Base-by-base conservation (phyloP, 768 basidiomycete species). In the Trametes maxima region DNA sequence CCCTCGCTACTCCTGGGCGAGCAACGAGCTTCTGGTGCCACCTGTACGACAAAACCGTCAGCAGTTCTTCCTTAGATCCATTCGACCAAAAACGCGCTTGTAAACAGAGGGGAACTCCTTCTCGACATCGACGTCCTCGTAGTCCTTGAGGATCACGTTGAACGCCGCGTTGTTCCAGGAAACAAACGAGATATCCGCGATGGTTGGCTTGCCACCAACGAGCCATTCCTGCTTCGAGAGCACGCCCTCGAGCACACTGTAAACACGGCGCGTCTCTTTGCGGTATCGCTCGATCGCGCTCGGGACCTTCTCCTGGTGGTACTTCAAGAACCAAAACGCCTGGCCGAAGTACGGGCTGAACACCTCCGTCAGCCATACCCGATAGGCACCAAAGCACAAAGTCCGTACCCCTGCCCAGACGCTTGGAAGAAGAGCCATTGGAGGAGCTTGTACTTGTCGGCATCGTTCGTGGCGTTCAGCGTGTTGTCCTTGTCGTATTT, bases 341-440 rank as follows among this genome's bases (percentile, higher is more conserved):
- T 72, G 70, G 25, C 69, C 70, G 54, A 67, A 72, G 65, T 71
- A 71, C 22, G 70, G 68, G 56, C 70, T 65, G 22, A 4, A 24
- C 14, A 39, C 5, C 7, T 6, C 42, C 8, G 43, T 52, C 53
- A 52, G 54, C 4, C n/a, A 25, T 19, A 8, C 25, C 12, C n/a
- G 21, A 7, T 37, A 1, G 17, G 8, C 25, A 0, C 3, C 17
- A 22, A 14, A 11, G 4, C 8, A 11, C n/a, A 16, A 19, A 4
- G 13, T 12, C 51, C 65, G 6, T 37, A 67, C 66, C 70, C 72
- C 43, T 72, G 71, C 2, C 71, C 70, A 21, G 69, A 71, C 16
- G 66, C 59, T 57, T 73, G 72, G 68, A 80, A 81, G 71, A 79
- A 78, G 48, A 81, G 76, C 80, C 78, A 80, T 66, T 76, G 77